Base-by-base conservation (phyloP, 306 rosid genomes). In the Pueraria montana region DNA sequence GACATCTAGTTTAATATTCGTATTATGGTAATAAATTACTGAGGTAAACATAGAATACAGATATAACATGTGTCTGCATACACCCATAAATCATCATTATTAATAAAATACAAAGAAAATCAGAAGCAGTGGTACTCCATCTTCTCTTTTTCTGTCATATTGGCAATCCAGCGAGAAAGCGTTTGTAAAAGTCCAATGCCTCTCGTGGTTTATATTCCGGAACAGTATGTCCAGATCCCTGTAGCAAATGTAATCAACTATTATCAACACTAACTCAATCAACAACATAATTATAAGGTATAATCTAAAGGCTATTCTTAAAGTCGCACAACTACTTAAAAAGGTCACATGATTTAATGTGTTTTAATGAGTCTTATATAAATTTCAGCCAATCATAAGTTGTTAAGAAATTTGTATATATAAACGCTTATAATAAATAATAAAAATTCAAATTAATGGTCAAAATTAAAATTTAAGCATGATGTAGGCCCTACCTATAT, bases 161-260 rank as follows among this genome's bases (percentile, higher is more conserved):
- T 24, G 87, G 59, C 66, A 66, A 6, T 73, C 94, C 99, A 18
- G 89, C 75, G 14, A 93, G 88, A 79, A 93, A 96, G 30, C 97
- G 92, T 59, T 84, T 83, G 80, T 92, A 96, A 43, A 96, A 84
- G 77, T 93, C 91, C 58, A 93, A 86, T 18, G 98, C 93, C 85
- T 96, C 98, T 72, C 46, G 79, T 0, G 99, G 98, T 82, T 93
- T 96, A 83, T 93, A 93, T 76, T 96, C 99, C 3, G 99, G 98
- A 76, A 96, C 99, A 0, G 99, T 96, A 50, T 96, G 98, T 58
- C 99, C 99, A 69, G 98, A 74, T 72, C 99, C 99, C 98, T 95
- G 89, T 75, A 83, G 8, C 87, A 82, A 77, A 69, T 61, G 11
- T 81, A 84, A 71, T 43, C 88, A 88, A 24, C 46, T 21, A 34